A percentile compares a stretch with the other conserved stretches of the same genome.
These are phyloP conservation scores for Coniochaeta prunicola DNA, from an alignment of 2,329 filamentous ascomycete species.

Conservation along the genomic window DNA sequence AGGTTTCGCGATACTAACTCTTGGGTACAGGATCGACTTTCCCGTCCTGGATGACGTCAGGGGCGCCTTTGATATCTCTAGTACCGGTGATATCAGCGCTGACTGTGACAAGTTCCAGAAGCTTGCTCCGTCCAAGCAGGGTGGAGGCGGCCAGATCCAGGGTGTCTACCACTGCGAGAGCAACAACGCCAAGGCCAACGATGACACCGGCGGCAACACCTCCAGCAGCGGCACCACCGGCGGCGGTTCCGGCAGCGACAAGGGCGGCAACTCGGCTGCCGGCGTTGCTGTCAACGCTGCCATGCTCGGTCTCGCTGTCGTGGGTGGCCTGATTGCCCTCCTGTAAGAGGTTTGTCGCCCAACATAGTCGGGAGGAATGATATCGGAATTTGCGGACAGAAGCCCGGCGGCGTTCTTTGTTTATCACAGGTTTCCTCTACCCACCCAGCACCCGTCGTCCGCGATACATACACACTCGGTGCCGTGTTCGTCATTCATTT, in stretches of 20 bases:
- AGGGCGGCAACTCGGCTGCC: constrained; percentile 32
- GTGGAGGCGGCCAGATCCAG: constrained; percentile 34
- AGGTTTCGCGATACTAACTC: constrained; percentile 20
- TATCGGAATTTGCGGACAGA: constrained; percentile 2
- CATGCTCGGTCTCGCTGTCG: constrained; percentile 36
- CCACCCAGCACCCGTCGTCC: constrained; percentile 8
- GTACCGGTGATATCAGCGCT: constrained; percentile 51
- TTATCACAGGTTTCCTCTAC: neutral
- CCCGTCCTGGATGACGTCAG: constrained; percentile 59
- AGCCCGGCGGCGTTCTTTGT: constrained; percentile 6
- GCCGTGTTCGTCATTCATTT: neutral
- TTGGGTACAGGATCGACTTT: constrained; percentile 54
- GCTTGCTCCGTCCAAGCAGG: constrained; percentile 26
- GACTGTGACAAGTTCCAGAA: constrained; percentile 49
- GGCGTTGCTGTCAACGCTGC: constrained; percentile 39
- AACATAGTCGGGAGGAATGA: constrained; percentile 8
- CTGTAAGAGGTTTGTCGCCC: constrained; percentile 32
- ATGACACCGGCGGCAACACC: constrained; percentile 30
- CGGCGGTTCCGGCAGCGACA: constrained; percentile 20
- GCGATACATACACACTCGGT: constrained; percentile 5
- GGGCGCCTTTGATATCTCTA: constrained; percentile 65
- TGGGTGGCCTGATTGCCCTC: constrained; percentile 38
- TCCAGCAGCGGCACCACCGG: constrained; percentile 17
- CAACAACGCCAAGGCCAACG: constrained; percentile 45
- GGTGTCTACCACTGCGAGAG: constrained; percentile 43